Percentiles rank a stretch among this genome's conserved stretches.
Evolutionary conservation across 257 asterid species (phyloP).

Genomic region (Solanum appendiculatum): DNA sequence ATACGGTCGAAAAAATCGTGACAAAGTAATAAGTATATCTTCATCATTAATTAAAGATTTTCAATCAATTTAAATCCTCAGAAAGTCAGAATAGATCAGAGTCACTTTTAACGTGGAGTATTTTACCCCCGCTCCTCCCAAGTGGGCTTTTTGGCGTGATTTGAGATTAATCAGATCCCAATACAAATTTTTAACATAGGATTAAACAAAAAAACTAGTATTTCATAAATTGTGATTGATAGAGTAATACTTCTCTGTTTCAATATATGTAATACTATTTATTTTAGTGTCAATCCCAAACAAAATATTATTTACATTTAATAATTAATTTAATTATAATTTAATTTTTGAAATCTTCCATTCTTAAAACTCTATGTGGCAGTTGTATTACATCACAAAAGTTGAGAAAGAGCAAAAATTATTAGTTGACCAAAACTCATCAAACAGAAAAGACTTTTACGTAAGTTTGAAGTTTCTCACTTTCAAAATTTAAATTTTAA

Average conservation of each 20-base stretch:
- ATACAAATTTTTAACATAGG: not conserved
- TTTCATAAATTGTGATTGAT: not conserved
- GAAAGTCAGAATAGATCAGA: too few species aligned
- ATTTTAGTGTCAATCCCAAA: not conserved
- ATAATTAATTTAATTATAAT: not conserved
- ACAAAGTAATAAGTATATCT: not conserved
- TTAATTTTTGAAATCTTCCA: not conserved
- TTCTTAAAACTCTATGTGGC: not conserved
- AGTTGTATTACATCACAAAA: too few species aligned
- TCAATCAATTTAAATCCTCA: not conserved
- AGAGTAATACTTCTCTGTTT: not conserved
- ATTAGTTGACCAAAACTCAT: not conserved
- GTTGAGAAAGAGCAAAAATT: not conserved
- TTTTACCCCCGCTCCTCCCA: not conserved
- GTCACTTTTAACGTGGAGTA: not conserved
- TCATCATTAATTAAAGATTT: too few species aligned
- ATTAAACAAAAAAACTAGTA: not conserved
- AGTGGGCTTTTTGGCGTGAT: not conserved
- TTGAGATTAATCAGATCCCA: not conserved
- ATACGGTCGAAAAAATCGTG: too few species aligned
- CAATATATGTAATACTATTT: not conserved
- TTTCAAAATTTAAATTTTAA: not conserved
- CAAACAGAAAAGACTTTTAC: not conserved
- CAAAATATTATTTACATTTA: not conserved
- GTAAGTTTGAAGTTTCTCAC: not conserved